A percentile compares a stretch with the other conserved stretches of the same genome.
phyloP scores from a whole-genome alignment of 2,329 filamentous ascomycete genomes.

The Aureobasidium uvarum region DNA sequence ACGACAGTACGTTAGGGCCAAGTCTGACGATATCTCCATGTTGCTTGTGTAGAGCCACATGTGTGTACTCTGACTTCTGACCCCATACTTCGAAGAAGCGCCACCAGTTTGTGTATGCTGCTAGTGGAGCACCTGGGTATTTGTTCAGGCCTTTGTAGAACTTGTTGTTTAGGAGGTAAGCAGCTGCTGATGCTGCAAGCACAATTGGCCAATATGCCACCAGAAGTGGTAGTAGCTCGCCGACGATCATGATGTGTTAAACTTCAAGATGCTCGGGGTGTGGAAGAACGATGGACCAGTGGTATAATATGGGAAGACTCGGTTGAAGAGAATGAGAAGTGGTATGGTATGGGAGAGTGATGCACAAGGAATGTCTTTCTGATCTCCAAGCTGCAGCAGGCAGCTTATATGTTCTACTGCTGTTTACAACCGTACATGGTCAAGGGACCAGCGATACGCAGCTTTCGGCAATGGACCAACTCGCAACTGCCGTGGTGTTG shows the following conservation, averaged over 20 bases:
- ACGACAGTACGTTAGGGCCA: constrained; percentile 71
- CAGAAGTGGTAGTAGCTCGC: constrained; percentile 33
- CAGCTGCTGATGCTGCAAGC: constrained; percentile 36
- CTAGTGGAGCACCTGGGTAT: constrained; percentile 70
- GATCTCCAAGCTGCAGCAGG: constrained; percentile 1
- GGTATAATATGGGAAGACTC: neutral
- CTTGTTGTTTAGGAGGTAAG: constrained; percentile 47
- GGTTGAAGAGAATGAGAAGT: constrained; percentile 9
- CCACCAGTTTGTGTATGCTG: constrained; percentile 71
- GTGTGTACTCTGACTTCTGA: constrained; percentile 64
- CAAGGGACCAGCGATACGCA: neutral
- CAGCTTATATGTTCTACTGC: constrained; percentile 20
- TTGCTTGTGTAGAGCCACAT: constrained; percentile 65
- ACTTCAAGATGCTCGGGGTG: neutral
- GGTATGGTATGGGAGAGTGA: neutral
- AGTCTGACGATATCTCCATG: constrained; percentile 72
- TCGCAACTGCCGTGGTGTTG: constrained; percentile 18
- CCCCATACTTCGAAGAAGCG: constrained; percentile 67
- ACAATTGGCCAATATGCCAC: constrained; percentile 45
- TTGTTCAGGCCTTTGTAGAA: constrained; percentile 60
- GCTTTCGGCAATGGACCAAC: constrained; percentile 2
- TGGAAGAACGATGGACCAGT: neutral
- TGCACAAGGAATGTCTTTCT: neutral
- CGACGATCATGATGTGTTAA: constrained; percentile 36
- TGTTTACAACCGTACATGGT: constrained; percentile 1